A percentile compares a stretch with the other conserved stretches of the same genome.
Conservation (phyloP, 345 rosid species). For the Ceriops tagal region DNA sequence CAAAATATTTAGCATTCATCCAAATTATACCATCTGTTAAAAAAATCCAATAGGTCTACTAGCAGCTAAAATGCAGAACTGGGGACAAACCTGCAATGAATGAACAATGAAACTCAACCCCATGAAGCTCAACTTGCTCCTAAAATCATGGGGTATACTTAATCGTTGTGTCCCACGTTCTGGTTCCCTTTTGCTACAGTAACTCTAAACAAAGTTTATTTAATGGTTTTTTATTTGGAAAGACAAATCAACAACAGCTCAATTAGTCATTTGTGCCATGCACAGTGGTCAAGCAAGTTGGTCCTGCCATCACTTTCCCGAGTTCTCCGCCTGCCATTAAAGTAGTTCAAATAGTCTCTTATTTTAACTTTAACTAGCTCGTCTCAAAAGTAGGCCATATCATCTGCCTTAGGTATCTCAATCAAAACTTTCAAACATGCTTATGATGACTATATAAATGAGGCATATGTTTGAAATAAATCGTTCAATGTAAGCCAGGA, state of each 20-base stretch:
- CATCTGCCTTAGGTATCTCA: background rate
- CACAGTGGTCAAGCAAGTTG: background rate
- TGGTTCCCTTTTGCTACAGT: too few relatives aligned
- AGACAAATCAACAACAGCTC: background rate
- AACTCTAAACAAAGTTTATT: too few relatives aligned
- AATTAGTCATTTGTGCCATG: background rate
- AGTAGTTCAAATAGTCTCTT: conserved; percentile 8
- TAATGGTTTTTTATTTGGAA: too few relatives aligned
- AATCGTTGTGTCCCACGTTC: too few relatives aligned
- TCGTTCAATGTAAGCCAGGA: background rate
- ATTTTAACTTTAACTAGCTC: background rate
- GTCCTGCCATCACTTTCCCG: background rate
- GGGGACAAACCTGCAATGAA: too few relatives aligned
- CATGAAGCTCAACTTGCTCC: too few relatives aligned
- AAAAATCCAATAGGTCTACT: too few relatives aligned
- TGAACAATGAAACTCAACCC: too few relatives aligned
- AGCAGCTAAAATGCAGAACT: too few relatives aligned
- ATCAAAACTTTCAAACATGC: conserved; percentile 5
- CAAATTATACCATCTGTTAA: too few relatives aligned
- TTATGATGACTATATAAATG: background rate
- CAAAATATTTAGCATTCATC: too few relatives aligned
- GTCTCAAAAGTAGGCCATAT: conserved; percentile 4
- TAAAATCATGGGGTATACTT: too few relatives aligned
- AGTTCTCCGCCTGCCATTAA: background rate
- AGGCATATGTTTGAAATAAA: background rate